phyloP scores from a whole-genome alignment of 2,329 filamentous ascomycete species.

The Coniochaeta pulveracea region DNA sequence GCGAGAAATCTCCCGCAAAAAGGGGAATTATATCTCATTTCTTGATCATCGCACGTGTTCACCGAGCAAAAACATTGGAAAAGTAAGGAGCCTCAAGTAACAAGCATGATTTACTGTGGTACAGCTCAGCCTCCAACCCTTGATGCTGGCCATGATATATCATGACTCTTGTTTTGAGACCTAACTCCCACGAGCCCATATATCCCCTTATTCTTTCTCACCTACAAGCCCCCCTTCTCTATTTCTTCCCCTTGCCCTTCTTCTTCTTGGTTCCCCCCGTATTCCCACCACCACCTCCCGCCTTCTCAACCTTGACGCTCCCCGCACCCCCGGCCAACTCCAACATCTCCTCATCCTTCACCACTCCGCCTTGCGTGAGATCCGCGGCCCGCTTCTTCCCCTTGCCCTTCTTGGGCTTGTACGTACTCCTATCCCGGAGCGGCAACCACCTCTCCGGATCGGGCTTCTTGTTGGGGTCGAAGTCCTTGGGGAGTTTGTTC shows the following conservation, averaged over 20 bases:
- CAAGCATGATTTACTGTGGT: no score
- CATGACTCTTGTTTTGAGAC: no score
- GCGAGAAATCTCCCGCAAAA: no score
- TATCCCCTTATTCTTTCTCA: no score
- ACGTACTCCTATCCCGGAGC: slow-evolving; percentile 76
- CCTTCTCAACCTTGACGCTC: slow-evolving; percentile 52
- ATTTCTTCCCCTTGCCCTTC: not conserved
- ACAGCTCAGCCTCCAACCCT: no score
- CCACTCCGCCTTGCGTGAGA: slow-evolving; percentile 74
- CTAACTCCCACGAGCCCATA: no score
- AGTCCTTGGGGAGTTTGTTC: slow-evolving; percentile 60
- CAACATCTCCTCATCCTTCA: slow-evolving; percentile 60
- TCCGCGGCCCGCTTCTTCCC: slow-evolving; percentile 72
- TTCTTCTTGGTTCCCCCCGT: slow-evolving; percentile 10
- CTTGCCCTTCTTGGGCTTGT: slow-evolving; percentile 85
- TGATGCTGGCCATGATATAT: no score
- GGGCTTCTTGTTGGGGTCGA: slow-evolving; percentile 64
- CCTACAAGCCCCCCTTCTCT: no score
- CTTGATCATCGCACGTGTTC: no score
- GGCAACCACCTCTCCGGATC: slow-evolving; percentile 93
- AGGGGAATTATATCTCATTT: no score
- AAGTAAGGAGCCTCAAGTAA: no score
- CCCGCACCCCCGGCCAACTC: slow-evolving; percentile 53
- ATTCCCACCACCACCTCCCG: slow-evolving; percentile 14
- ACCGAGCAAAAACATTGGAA: no score